Percentiles rank a stretch among this genome's conserved stretches.
These are phyloP conservation scores for Chlamydomonas urium DNA, from an alignment of 139 green algal species.

Conservation along the genomic window DNA sequence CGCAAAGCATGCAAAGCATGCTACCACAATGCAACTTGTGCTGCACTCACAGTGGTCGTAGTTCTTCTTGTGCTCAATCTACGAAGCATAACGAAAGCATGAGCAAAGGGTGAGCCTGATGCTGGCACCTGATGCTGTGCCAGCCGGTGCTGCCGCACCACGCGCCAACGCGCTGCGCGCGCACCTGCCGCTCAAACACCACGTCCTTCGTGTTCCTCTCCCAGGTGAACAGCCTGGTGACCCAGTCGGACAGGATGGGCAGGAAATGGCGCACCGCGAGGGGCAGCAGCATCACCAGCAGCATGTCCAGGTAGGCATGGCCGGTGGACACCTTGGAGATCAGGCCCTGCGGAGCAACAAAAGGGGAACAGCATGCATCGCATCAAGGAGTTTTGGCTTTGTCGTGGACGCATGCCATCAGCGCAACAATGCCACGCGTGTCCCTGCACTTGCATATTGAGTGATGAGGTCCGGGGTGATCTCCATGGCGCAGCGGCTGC, in stretches of 20 bases:
- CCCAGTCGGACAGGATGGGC: constrained; percentile 18
- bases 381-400: too few species aligned
- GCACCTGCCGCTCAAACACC: constrained; percentile 3
- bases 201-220: not conserved
- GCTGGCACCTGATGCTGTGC: too few species aligned
- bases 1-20: too few species aligned
- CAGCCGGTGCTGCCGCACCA: too few species aligned
- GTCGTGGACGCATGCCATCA: not conserved
- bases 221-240: not conserved
- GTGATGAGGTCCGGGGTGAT: constrained; percentile 13
- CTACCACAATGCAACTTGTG: too few species aligned
- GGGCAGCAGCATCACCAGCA: constrained; percentile 32
- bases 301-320: constrained; percentile 24
- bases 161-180: not conserved
- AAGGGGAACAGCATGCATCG: not conserved
- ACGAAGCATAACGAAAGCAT: too few species aligned
- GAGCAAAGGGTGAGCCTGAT: too few species aligned
- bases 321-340: constrained; percentile 20
- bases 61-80: constrained; percentile 20
- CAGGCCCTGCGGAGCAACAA: constrained; percentile 2
- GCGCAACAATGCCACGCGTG: not conserved
- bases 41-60: constrained; percentile 6
- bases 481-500: too few species aligned
- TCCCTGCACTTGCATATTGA: not conserved
- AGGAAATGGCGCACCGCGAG: constrained; percentile 25